Evolutionary conservation across 176 grass and related monocot genomes (phyloP).

Genomic region (Avena eriantha): DNA sequence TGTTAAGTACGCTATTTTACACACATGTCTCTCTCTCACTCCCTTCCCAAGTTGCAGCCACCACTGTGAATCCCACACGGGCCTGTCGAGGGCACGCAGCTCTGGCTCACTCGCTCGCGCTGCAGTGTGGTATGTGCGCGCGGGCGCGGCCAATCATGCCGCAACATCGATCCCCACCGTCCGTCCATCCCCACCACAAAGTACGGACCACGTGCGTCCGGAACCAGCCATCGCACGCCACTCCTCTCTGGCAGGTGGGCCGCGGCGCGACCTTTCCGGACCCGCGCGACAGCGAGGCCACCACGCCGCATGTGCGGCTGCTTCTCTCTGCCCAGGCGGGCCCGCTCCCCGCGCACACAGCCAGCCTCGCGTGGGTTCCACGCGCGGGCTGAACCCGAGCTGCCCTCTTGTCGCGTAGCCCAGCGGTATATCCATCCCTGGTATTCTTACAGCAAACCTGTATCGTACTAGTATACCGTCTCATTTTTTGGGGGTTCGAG

Average conservation of each 20-base stretch:
- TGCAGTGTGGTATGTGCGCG: not conserved
- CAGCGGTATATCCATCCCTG: not conserved
- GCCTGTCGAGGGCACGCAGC: not conserved
- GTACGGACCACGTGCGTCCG: slow-evolving; percentile 8
- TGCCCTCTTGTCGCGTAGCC: slow-evolving; percentile 19
- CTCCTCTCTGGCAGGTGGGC: not conserved
- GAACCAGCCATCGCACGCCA: not conserved
- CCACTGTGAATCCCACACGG: not conserved
- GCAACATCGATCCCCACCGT: not conserved
- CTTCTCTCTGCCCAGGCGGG: not conserved
- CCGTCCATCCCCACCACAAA: not conserved
- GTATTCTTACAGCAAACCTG: not conserved
- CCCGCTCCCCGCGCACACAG: not conserved
- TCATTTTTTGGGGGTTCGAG: too few species aligned
- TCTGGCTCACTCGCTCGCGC: too few species aligned
- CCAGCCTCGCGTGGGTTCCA: not conserved
- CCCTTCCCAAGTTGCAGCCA: too few species aligned
- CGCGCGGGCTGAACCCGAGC: not conserved
- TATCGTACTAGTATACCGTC: too few species aligned
- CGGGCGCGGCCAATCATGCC: not conserved
- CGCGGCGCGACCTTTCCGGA: not conserved
- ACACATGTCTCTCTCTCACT: too few species aligned
- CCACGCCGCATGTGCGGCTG: slow-evolving; percentile 25
- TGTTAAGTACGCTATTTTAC: too few species aligned
- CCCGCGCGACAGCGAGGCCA: slow-evolving; percentile 26